Percentiles rank a stretch among this genome's conserved stretches.
These are phyloP conservation scores for Tolypocladium cylindrosporum DNA, from an alignment of 2,329 filamentous ascomycete species.

Conservation along the genomic window DNA sequence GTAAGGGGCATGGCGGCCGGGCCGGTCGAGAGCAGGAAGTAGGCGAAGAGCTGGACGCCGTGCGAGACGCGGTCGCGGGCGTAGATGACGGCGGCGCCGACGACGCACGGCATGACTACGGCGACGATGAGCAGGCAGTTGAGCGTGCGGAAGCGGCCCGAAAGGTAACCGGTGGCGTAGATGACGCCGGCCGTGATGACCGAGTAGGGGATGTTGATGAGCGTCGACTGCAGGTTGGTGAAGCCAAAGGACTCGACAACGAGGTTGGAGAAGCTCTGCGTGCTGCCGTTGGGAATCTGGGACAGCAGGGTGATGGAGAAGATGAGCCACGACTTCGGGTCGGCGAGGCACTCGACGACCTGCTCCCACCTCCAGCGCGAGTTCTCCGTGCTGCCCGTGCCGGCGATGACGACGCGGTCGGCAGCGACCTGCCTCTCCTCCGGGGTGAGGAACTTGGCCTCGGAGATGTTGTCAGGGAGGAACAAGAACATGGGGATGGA, in stretches of 20 bases:
- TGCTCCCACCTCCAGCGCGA: conserved; percentile 40
- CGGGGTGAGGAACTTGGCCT: conserved; percentile 45
- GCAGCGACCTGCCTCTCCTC: conserved; percentile 39
- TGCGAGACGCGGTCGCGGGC: conserved; percentile 27
- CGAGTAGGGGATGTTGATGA: conserved; percentile 51
- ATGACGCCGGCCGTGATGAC: conserved; percentile 38
- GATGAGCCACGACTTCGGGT: conserved; percentile 52
- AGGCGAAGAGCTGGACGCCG: conserved; percentile 42
- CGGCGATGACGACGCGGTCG: conserved; percentile 36
- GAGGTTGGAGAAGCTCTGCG: conserved; percentile 48
- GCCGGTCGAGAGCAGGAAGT: conserved; percentile 45
- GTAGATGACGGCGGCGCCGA: conserved; percentile 44
- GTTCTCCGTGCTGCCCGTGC: conserved; percentile 40
- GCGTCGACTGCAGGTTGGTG: conserved; percentile 40
- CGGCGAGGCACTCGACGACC: conserved; percentile 39
- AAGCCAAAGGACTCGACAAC: conserved; percentile 47
- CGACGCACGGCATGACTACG: conserved; percentile 39
- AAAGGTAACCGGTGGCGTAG: conserved; percentile 37
- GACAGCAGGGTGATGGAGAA: conserved; percentile 40
- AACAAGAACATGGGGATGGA: conserved; percentile 34
- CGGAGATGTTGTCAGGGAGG: conserved; percentile 43
- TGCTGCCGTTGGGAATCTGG: conserved; percentile 54
- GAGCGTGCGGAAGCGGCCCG: conserved; percentile 38
- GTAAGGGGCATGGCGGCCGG: conserved; percentile 43
- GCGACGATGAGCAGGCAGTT: conserved; percentile 41